Conservation (phyloP, 2,329 filamentous ascomycete species). For the Spiromastix sp. region DNA sequence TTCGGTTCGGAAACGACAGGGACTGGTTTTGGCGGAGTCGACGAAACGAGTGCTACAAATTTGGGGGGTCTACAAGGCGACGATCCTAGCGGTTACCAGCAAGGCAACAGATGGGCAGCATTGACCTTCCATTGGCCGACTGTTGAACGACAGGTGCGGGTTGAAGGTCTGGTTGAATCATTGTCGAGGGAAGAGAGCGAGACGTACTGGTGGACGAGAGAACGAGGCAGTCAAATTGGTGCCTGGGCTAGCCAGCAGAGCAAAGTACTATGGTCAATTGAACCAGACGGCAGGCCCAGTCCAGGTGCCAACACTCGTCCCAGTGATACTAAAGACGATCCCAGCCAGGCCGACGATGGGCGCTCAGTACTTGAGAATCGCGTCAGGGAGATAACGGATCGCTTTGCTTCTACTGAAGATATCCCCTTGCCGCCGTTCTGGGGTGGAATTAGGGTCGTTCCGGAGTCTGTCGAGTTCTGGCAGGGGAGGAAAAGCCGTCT, state of each 20-base stretch:
- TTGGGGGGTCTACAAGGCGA: slow-evolving; percentile 5
- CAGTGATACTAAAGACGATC: slow-evolving; percentile 14
- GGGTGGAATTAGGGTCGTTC: slow-evolving; percentile 80
- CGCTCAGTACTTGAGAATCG: slow-evolving; percentile 63
- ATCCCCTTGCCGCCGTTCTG: slow-evolving; percentile 92
- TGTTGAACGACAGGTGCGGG: slow-evolving; percentile 78
- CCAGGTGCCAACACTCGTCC: not conserved
- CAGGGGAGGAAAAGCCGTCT: slow-evolving; percentile 81
- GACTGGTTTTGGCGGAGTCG: slow-evolving; percentile 11
- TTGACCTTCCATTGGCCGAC: slow-evolving; percentile 87
- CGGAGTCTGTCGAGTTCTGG: slow-evolving; percentile 88
- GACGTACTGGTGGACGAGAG: slow-evolving; percentile 53
- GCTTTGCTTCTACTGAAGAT: slow-evolving; percentile 62
- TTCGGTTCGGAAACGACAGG: slow-evolving; percentile 18
- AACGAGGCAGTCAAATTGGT: slow-evolving; percentile 72
- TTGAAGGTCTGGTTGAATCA: slow-evolving; percentile 67
- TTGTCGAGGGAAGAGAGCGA: slow-evolving; percentile 61
- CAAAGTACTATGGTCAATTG: slow-evolving; percentile 49
- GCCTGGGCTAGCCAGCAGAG: slow-evolving; percentile 93
- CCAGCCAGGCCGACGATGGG: slow-evolving; percentile 54
- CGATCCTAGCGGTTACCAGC: slow-evolving; percentile 10
- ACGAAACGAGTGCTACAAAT: slow-evolving; percentile 8
- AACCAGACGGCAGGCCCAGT: slow-evolving; percentile 14
- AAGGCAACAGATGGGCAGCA: slow-evolving; percentile 62
- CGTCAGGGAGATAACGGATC: slow-evolving; percentile 65